These are phyloP conservation scores for Erysimum cheiri DNA, from an alignment of 441 rosid species.

Conservation along the genomic window DNA sequence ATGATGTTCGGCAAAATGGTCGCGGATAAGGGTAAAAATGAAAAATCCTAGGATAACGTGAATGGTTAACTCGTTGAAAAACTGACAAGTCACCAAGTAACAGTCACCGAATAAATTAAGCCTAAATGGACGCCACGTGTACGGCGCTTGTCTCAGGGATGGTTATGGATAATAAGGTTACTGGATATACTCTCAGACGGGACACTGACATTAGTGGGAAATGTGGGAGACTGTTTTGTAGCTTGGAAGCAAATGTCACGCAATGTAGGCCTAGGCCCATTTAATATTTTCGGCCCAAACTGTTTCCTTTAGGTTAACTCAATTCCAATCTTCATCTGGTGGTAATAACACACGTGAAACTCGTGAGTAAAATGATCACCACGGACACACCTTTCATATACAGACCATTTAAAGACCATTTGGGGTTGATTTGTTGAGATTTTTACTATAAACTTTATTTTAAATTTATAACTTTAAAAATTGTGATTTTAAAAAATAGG, in stretches of 20 bases:
- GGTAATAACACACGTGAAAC: conserved; percentile 23
- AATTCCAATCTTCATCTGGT: background rate
- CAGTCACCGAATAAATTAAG: conserved; percentile 29
- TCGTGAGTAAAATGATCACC: conserved; percentile 16
- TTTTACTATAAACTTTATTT: no score
- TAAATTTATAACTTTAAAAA: no score
- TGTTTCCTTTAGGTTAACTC: background rate
- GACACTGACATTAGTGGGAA: conserved; percentile 8
- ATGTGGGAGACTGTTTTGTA: background rate
- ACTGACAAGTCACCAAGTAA: conserved; percentile 36
- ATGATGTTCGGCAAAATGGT: background rate
- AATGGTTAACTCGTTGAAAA: conserved; percentile 6
- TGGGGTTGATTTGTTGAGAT: background rate
- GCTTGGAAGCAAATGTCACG: background rate
- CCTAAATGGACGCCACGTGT: conserved; percentile 33
- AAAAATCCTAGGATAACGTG: conserved; percentile 28
- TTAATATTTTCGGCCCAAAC: background rate
- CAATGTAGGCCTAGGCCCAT: background rate
- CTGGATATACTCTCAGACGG: background rate
- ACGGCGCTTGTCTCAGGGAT: conserved; percentile 16
- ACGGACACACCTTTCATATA: conserved; percentile 3
- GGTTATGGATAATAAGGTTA: conserved; percentile 25
- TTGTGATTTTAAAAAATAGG: no score
- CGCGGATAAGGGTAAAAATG: conserved; percentile 8
- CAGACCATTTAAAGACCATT: conserved; percentile 8